A percentile compares a stretch with the other conserved stretches of the same genome.
phyloP scores from a whole-genome alignment of 306 rosid species.

The Mucuna pruriens region DNA sequence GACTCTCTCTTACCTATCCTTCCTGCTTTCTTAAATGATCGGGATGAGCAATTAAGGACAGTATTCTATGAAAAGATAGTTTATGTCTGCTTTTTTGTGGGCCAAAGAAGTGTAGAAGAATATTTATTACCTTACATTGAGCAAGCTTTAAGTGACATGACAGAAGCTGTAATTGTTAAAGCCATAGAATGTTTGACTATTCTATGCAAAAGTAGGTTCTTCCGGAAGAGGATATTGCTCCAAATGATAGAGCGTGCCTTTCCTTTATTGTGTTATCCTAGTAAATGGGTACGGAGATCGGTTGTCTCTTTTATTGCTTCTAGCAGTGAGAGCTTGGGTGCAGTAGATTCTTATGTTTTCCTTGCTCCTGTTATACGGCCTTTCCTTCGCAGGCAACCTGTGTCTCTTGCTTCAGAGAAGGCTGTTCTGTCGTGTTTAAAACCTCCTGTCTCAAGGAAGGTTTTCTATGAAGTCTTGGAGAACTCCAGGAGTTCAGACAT shows the following conservation, averaged over 20 bases:
- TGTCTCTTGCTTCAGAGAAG: conserved; percentile 84
- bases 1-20: conserved; percentile 92
- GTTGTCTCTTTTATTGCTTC: conserved; percentile 89
- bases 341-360: conserved; percentile 92
- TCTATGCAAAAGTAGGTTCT: conserved; percentile 79
- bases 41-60: conserved; percentile 91
- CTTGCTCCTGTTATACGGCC: conserved; percentile 93
- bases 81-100: conserved; percentile 96
- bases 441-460: conserved; percentile 82
- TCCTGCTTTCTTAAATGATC: conserved; percentile 95
- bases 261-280: conserved; percentile 90
- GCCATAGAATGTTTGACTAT: conserved; percentile 88
- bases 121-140: conserved; percentile 98
- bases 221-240: conserved; percentile 86
- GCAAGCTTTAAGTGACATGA: conserved; percentile 84
- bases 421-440: conserved; percentile 82
- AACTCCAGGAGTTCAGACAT: conserved; percentile 93
- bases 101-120: conserved; percentile 98
- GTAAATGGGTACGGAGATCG: conserved; percentile 91
- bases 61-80: conserved; percentile 92
- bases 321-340: conserved; percentile 89
- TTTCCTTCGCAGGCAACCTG: conserved; percentile 86
- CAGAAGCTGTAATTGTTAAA: conserved; percentile 85
- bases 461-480: conserved; percentile 78
- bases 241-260: conserved; percentile 93